Evolutionary conservation across 768 basidiomycete genomes (phyloP).

Genomic region (Suillus alpinus): DNA sequence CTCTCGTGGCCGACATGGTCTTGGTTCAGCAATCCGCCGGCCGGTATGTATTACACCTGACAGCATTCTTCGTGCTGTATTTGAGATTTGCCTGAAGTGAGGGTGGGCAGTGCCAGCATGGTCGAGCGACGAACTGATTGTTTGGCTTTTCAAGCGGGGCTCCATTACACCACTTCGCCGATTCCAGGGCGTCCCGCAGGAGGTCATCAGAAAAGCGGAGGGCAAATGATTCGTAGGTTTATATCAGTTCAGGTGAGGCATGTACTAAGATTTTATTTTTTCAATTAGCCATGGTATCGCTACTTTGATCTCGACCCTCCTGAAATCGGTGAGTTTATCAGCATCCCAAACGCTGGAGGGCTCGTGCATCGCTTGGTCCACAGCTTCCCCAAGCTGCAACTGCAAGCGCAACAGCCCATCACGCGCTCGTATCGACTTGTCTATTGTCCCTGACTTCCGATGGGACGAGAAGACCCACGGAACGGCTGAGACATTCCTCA

Average conservation of each 20-base stretch:
- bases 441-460: slow-evolving; percentile 95
- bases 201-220: slow-evolving; percentile 88
- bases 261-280: slow-evolving; percentile 5
- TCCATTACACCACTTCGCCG: slow-evolving; percentile 97
- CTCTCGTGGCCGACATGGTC: slow-evolving; percentile 88
- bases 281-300: slow-evolving; percentile 84
- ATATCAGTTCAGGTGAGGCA: not conserved
- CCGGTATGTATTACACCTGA: slow-evolving; percentile 44
- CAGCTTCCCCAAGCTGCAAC: slow-evolving; percentile 93
- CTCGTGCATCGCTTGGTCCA: no score
- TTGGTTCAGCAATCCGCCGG: slow-evolving; percentile 98
- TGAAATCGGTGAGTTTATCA: slow-evolving; percentile 93
- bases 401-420: slow-evolving; percentile 95
- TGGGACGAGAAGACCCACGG: slow-evolving; percentile 98
- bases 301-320: slow-evolving; percentile 92
- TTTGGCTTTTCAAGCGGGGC: slow-evolving; percentile 69
- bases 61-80: slow-evolving; percentile 92
- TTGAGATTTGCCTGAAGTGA: slow-evolving; percentile 95
- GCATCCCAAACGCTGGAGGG: slow-evolving; percentile 89
- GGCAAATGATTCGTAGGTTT: slow-evolving; percentile 90
- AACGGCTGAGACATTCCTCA: slow-evolving; percentile 83
- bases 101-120: slow-evolving; percentile 99
- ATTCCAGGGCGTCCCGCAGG: slow-evolving; percentile 86
- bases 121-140: slow-evolving; percentile 63
- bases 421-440: slow-evolving; percentile 93